These are phyloP conservation scores for Bremia lactucae DNA, from an alignment of 352 stramenopile genomes.

Conservation along the genomic window DNA sequence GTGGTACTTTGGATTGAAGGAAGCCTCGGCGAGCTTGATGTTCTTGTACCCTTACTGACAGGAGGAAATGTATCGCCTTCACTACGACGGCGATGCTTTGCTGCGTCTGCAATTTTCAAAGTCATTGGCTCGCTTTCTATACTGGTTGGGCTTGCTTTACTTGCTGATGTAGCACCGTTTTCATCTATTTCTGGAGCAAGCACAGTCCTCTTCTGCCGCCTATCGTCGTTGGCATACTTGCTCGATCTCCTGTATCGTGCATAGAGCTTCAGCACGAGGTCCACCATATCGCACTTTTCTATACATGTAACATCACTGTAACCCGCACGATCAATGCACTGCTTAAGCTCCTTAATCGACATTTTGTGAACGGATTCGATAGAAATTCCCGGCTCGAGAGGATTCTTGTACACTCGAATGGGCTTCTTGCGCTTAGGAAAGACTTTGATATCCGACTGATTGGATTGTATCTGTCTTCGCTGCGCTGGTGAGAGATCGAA, in stretches of 20 bases:
- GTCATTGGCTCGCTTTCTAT: conserved; percentile 6
- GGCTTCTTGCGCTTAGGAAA: conserved; percentile 22
- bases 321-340: conserved; percentile 51
- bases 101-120: conserved; percentile 4
- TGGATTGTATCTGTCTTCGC: conserved; percentile 11
- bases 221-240: conserved; percentile 27
- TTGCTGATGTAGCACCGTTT: not conserved
- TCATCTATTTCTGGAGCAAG: conserved; percentile 7
- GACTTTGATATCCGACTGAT: conserved; percentile 7
- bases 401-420: conserved; percentile 54
- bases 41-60: conserved; percentile 1
- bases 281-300: conserved; percentile 74
- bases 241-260: conserved; percentile 47
- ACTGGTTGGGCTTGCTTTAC: not conserved
- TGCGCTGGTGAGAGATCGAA: conserved; percentile 29
- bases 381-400: conserved; percentile 36
- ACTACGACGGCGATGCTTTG: conserved; percentile 15
- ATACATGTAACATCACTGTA: conserved; percentile 67
- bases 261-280: conserved; percentile 76
- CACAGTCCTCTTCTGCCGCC: conserved; percentile 2
- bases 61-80: conserved; percentile 15
- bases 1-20: conserved; percentile 30
- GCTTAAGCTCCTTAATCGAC: conserved; percentile 72
- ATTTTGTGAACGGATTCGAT: conserved; percentile 62
- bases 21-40: conserved; percentile 9